These are phyloP conservation scores for Amaranthus tricolor DNA, from an alignment of 179 eudicot species.

Conservation along the genomic window DNA sequence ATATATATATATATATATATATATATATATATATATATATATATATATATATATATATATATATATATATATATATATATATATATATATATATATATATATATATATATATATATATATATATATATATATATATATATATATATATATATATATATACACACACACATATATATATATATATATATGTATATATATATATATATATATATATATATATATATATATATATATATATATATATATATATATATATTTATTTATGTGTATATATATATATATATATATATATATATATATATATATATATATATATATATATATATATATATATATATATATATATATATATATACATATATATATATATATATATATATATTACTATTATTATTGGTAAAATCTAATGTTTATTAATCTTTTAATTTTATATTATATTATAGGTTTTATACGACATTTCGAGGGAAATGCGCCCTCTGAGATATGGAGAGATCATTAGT, in stretches of 20 bases:
- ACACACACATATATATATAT: constrained; percentile 3
- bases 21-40: neutral
- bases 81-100: neutral
- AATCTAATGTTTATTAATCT: too few relatives aligned
- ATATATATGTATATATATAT: neutral
- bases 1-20: neutral
- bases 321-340: neutral
- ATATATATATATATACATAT: neutral
- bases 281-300: neutral
- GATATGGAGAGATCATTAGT: too few relatives aligned
- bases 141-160: neutral
- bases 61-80: neutral
- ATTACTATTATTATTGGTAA: too few relatives aligned
- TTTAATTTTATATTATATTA: too few relatives aligned
- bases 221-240: neutral
- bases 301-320: neutral
- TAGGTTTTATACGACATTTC: too few relatives aligned
- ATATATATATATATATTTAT: neutral
- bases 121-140: constrained; percentile 5
- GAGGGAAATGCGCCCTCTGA: too few relatives aligned
- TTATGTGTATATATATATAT: neutral
- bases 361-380: too few relatives aligned
- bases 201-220: neutral
- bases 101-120: neutral
- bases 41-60: neutral